A percentile compares a stretch with the other conserved stretches of the same genome.
Conservation (phyloP, 1,139 yeast genomes). For the Saccharomyces hybrid region DNA sequence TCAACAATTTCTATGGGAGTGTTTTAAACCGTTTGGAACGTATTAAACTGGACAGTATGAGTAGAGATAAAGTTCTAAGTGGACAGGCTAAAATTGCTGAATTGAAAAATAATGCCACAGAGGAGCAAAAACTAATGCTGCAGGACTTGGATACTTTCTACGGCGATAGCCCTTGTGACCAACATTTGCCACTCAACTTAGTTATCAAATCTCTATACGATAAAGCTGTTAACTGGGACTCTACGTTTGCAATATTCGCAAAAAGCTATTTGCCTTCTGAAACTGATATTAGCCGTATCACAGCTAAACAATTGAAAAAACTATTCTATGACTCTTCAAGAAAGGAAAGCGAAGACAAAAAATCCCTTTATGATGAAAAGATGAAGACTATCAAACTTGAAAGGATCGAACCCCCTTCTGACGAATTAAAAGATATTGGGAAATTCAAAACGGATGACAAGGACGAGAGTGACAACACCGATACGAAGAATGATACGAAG, state of each 20-base stretch:
- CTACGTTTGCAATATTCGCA: slow-evolving; percentile 78
- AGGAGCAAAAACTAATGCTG: slow-evolving; percentile 45
- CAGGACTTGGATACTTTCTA: slow-evolving; percentile 48
- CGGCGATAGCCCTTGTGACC: slow-evolving; percentile 50
- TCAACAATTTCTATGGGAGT: slow-evolving; percentile 61
- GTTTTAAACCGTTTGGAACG: slow-evolving; percentile 64
- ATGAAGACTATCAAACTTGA: not conserved
- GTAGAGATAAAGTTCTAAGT: slow-evolving; percentile 62
- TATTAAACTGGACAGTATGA: slow-evolving; percentile 70
- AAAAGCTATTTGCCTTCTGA: slow-evolving; percentile 77
- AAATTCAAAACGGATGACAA: not conserved
- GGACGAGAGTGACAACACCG: not conserved
- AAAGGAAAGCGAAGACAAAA: slow-evolving; percentile 23
- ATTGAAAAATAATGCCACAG: slow-evolving; percentile 45
- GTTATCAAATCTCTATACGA: slow-evolving; percentile 70
- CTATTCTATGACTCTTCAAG: slow-evolving; percentile 49
- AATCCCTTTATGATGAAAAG: not conserved
- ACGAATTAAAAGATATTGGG: not conserved
- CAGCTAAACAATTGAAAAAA: slow-evolving; percentile 78
- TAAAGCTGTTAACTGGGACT: slow-evolving; percentile 81
- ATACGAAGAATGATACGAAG: too few species aligned
- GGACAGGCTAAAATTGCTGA: slow-evolving; percentile 56
- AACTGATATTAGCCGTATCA: slow-evolving; percentile 83
- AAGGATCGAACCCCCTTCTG: not conserved
- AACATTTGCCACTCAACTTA: slow-evolving; percentile 62